Percentiles rank a stretch among this genome's conserved stretches.
phyloP scores from a whole-genome alignment of 2,329 filamentous ascomycete genomes.

The Fusarium sp. region DNA sequence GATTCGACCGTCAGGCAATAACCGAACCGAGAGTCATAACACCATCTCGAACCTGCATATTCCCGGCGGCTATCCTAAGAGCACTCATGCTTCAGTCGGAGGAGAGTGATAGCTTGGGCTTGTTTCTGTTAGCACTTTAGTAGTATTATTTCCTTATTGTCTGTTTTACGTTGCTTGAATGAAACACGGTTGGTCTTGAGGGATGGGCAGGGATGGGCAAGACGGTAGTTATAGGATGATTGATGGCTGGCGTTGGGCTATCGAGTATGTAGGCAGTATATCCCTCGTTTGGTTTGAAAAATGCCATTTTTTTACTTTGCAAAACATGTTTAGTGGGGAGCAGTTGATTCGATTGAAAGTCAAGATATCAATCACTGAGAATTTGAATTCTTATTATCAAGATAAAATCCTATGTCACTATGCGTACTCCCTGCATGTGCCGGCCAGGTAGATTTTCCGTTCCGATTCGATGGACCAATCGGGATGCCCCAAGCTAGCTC shows the following conservation, averaged over 20 bases:
- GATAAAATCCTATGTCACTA: not conserved
- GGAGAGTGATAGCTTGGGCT: slow-evolving; percentile 44
- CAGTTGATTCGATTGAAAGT: slow-evolving; percentile 23
- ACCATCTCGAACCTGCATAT: slow-evolving; percentile 75
- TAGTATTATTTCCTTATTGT: slow-evolving; percentile 21
- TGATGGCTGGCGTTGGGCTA: slow-evolving; percentile 39
- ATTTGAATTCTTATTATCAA: not conserved
- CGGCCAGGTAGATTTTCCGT: slow-evolving; percentile 41
- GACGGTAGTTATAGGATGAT: slow-evolving; percentile 11
- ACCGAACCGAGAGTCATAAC: slow-evolving; percentile 58
- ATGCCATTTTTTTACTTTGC: slow-evolving; percentile 2
- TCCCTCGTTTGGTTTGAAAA: slow-evolving; percentile 39
- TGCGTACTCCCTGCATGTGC: not conserved
- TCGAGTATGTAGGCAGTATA: slow-evolving; percentile 27
- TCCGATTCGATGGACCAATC: slow-evolving; percentile 30
- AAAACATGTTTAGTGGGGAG: slow-evolving; percentile 10
- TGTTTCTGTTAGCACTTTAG: slow-evolving; percentile 16
- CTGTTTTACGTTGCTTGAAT: slow-evolving; percentile 18
- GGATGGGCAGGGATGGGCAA: slow-evolving; percentile 9
- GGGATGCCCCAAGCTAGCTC: slow-evolving; percentile 36
- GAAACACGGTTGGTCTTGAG: slow-evolving; percentile 13
- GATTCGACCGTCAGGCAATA: slow-evolving; percentile 44
- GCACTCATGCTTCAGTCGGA: slow-evolving; percentile 57
- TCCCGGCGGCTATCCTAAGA: slow-evolving; percentile 72
- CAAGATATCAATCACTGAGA: not conserved